Evolutionary conservation across 2,329 filamentous ascomycete genomes (phyloP).

Genomic region (Microcyclospora tardicrescens): DNA sequence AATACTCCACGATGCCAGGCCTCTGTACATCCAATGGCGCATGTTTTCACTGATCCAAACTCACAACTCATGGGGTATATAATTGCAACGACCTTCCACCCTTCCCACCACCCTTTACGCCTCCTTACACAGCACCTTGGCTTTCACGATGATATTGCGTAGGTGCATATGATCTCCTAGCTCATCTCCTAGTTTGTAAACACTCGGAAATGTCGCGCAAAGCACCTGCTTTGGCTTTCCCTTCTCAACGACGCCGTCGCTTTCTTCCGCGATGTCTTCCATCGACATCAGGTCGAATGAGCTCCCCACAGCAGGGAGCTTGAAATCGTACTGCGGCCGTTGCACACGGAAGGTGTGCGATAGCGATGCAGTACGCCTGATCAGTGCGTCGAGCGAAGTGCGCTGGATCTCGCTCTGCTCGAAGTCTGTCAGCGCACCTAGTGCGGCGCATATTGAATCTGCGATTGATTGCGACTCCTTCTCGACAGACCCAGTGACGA

Average conservation of each 20-base stretch:
- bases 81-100: too few species aligned
- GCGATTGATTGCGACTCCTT: slow-evolving; percentile 12
- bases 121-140: slow-evolving; percentile 45
- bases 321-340: slow-evolving; percentile 19
- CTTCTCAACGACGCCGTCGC: slow-evolving; percentile 39
- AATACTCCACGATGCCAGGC: too few species aligned
- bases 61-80: too few species aligned
- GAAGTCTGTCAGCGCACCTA: slow-evolving; percentile 15
- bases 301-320: slow-evolving; percentile 12
- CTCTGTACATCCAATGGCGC: too few species aligned
- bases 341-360: slow-evolving; percentile 21
- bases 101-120: slow-evolving; percentile 1
- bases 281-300: slow-evolving; percentile 46
- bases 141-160: slow-evolving; percentile 51
- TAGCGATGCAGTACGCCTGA: slow-evolving; percentile 16
- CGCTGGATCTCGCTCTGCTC: slow-evolving; percentile 10
- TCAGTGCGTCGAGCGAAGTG: slow-evolving; percentile 14
- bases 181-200: slow-evolving; percentile 54
- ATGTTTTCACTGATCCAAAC: too few species aligned
- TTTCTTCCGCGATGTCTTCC: slow-evolving; percentile 51
- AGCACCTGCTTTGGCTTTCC: slow-evolving; percentile 40
- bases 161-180: slow-evolving; percentile 48
- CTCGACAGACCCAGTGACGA: slow-evolving; percentile 10
- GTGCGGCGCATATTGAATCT: slow-evolving; percentile 13
- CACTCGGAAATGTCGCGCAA: slow-evolving; percentile 52